These are phyloP conservation scores for Yamadazyma ubonensis DNA, from an alignment of 805 yeast species.

Conservation along the genomic window DNA sequence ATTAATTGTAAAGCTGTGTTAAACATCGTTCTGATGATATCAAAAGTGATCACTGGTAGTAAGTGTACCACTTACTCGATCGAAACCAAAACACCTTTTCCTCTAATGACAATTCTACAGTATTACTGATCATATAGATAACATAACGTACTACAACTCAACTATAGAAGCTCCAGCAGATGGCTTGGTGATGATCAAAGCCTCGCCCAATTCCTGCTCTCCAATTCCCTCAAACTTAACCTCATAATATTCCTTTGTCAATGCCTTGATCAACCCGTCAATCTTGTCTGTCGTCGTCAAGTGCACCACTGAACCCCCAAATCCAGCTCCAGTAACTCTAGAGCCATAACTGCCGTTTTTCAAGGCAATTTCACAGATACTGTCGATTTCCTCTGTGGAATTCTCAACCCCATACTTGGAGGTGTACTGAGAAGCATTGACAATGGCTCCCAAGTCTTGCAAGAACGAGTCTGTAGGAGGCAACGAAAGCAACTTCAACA, in stretches of 20 bases:
- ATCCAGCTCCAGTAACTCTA: conserved; percentile 78
- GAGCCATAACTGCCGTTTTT: conserved; percentile 61
- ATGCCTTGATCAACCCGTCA: conserved; percentile 37
- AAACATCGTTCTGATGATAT: too few species aligned
- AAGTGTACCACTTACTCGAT: too few species aligned
- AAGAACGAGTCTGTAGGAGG: conserved; percentile 35
- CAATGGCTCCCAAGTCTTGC: conserved; percentile 48
- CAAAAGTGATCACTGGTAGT: too few species aligned
- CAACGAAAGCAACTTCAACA: conserved; percentile 40
- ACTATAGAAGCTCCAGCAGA: conserved; percentile 49
- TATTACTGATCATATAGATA: neutral
- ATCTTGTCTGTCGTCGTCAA: conserved; percentile 48
- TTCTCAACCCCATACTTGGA: conserved; percentile 50
- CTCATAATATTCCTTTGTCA: conserved; percentile 51
- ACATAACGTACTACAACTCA: conserved; percentile 9
- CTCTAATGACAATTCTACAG: neutral
- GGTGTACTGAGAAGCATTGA: conserved; percentile 55
- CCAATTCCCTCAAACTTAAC: conserved; percentile 49
- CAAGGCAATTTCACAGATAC: conserved; percentile 52
- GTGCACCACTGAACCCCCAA: conserved; percentile 75
- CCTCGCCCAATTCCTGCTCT: conserved; percentile 44
- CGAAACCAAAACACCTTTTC: neutral
- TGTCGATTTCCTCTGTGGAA: conserved; percentile 54
- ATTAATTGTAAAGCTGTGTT: too few species aligned
- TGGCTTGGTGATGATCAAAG: conserved; percentile 55